phyloP scores from a whole-genome alignment of 257 asterid genomes.

The Lavandula angustifolia region DNA sequence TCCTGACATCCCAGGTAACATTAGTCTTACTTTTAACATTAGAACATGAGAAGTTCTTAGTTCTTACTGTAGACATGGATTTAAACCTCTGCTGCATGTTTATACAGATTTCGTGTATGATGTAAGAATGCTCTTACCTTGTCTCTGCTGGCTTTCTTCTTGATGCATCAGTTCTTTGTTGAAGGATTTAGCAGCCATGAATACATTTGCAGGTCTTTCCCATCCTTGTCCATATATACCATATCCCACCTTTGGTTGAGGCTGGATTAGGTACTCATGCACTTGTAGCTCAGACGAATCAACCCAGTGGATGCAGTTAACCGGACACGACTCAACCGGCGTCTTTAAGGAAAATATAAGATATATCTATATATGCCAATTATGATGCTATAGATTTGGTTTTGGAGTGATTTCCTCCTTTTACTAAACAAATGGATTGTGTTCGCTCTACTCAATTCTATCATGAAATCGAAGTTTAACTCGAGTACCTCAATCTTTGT shows the following conservation, averaged over 20 bases:
- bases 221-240: constrained; percentile 72
- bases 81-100: neutral
- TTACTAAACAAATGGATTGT: no score
- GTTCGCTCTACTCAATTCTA: neutral
- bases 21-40: constrained; percentile 14
- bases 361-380: neutral
- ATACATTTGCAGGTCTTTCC: constrained; percentile 63
- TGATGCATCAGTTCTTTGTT: constrained; percentile 34
- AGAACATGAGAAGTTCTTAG: neutral
- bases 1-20: constrained; percentile 29
- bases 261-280: constrained; percentile 52
- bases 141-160: constrained; percentile 30
- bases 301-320: constrained; percentile 69
- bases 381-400: neutral
- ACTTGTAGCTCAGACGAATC: constrained; percentile 48
- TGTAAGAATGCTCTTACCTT: constrained; percentile 31
- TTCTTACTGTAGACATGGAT: neutral
- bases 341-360: constrained; percentile 32
- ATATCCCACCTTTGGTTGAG: constrained; percentile 52
- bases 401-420: neutral
- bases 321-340: constrained; percentile 63
- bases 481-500: constrained; percentile 41
- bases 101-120: neutral
- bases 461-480: neutral
- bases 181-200: constrained; percentile 61